These are phyloP conservation scores for Metschnikowia cerradonensis DNA, from an alignment of 805 yeast species.

Conservation along the genomic window DNA sequence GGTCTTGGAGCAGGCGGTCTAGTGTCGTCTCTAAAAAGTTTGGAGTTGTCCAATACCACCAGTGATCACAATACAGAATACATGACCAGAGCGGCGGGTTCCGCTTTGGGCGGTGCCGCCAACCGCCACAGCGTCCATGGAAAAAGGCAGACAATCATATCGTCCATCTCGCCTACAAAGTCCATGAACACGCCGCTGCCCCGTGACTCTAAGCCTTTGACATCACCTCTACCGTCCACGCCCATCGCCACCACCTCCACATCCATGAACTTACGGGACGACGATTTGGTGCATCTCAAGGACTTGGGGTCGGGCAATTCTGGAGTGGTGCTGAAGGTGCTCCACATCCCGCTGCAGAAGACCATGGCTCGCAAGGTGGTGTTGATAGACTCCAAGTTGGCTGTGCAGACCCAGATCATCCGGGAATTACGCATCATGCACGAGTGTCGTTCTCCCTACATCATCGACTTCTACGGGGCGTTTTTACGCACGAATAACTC, in stretches of 20 bases:
- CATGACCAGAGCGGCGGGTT: slow-evolving; percentile 1
- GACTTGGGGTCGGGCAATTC: slow-evolving; percentile 91
- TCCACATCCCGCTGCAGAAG: slow-evolving; percentile 83
- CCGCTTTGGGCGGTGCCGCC: slow-evolving; percentile 5
- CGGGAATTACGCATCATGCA: slow-evolving; percentile 88
- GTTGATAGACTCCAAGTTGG: slow-evolving; percentile 76
- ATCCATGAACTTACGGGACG: slow-evolving; percentile 31
- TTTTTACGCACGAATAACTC: slow-evolving; percentile 60
- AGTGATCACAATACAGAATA: neutral
- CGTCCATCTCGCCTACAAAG: slow-evolving; percentile 41
- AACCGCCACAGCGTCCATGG: slow-evolving; percentile 1
- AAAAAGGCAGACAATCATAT: slow-evolving; percentile 40
- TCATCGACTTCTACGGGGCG: slow-evolving; percentile 90
- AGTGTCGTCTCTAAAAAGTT: slow-evolving; percentile 5
- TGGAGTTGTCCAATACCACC: slow-evolving; percentile 7
- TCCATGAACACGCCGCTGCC: slow-evolving; percentile 7
- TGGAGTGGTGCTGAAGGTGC: slow-evolving; percentile 84
- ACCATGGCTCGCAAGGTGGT: slow-evolving; percentile 89
- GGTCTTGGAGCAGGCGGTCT: slow-evolving; percentile 1
- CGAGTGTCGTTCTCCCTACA: slow-evolving; percentile 79
- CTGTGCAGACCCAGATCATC: slow-evolving; percentile 76
- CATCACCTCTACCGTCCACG: slow-evolving; percentile 18
- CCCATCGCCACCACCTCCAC: slow-evolving; percentile 34
- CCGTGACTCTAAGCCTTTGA: neutral
- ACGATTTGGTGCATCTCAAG: slow-evolving; percentile 70